These are phyloP conservation scores for Escallonia herrerae DNA, from an alignment of 129 eudicot genomes.

Conservation along the genomic window DNA sequence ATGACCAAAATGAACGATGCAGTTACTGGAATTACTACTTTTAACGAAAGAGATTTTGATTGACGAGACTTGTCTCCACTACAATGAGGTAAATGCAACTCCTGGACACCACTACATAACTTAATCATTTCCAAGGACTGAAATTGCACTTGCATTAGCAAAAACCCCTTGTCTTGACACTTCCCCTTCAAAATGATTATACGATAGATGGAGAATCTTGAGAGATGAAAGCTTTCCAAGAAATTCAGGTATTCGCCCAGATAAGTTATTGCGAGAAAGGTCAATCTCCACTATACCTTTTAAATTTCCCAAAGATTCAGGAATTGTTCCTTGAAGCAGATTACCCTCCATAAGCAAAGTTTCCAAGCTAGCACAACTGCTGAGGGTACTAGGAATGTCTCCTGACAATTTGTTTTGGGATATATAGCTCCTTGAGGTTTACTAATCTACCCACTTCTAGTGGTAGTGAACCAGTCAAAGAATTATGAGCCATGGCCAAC, in stretches of 20 bases:
- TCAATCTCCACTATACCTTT: constrained; percentile 3
- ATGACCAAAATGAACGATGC: not conserved
- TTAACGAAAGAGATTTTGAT: not conserved
- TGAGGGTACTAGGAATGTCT: constrained; percentile 11
- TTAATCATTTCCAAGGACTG: not conserved
- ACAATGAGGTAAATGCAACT: constrained; percentile 3
- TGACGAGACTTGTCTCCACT: not conserved
- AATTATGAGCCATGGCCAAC: constrained; percentile 2
- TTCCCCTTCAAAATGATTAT: constrained; percentile 11
- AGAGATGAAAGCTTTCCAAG: not conserved
- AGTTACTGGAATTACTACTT: not conserved
- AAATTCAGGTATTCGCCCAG: constrained; percentile 8
- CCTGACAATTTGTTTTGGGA: constrained; percentile 5
- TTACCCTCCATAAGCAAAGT: not conserved
- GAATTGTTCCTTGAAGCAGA: constrained; percentile 9
- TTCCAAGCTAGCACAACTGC: constrained; percentile 2
- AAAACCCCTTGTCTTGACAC: constrained; percentile 10
- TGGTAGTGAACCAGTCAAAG: constrained; percentile 9
- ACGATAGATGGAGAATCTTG: constrained; percentile 5
- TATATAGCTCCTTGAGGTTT: constrained; percentile 1
- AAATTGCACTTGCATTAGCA: constrained; percentile 6
- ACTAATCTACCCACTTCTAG: not conserved
- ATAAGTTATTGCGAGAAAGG: constrained; percentile 13
- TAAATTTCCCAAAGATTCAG: constrained; percentile 7
- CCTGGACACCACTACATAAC: constrained; percentile 4